These are phyloP conservation scores for Eucalyptus coolabah DNA, from an alignment of 345 rosid genomes.

Conservation along the genomic window DNA sequence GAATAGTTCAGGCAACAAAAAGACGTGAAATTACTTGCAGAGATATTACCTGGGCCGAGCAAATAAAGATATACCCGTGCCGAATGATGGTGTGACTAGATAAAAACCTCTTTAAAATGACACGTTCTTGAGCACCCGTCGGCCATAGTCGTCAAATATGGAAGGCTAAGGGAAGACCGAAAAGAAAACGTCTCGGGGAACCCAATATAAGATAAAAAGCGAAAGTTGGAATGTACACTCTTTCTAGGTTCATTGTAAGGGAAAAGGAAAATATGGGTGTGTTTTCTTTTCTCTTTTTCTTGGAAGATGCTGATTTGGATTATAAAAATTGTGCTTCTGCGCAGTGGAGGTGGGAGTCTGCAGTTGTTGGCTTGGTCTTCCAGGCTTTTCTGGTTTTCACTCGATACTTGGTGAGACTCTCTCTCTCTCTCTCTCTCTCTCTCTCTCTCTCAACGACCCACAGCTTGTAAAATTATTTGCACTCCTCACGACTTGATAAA, in stretches of 20 bases:
- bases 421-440: neutral
- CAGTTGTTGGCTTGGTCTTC: slow-evolving; percentile 49
- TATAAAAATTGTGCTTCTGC: neutral
- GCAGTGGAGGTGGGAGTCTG: slow-evolving; percentile 82
- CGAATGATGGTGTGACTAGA: neutral
- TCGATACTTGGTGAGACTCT: slow-evolving; percentile 42
- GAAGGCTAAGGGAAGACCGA: neutral
- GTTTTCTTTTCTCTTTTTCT: neutral
- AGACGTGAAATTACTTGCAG: neutral
- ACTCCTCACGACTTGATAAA: neutral
- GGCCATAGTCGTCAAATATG: neutral
- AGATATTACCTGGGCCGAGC: neutral
- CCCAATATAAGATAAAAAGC: neutral
- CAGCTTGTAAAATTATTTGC: too few relatives aligned
- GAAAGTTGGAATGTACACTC: neutral
- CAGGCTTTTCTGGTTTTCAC: slow-evolving; percentile 53
- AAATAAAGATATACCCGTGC: neutral
- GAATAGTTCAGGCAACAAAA: neutral
- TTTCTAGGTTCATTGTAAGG: neutral
- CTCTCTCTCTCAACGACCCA: too few relatives aligned
- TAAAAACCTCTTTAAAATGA: neutral
- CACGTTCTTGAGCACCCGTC: neutral
- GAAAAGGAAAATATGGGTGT: neutral
- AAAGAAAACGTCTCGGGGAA: neutral
- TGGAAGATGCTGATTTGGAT: neutral